Base-by-base conservation (phyloP, 2,329 filamentous ascomycete genomes). In the Zymoseptoria pseudotritici region DNA sequence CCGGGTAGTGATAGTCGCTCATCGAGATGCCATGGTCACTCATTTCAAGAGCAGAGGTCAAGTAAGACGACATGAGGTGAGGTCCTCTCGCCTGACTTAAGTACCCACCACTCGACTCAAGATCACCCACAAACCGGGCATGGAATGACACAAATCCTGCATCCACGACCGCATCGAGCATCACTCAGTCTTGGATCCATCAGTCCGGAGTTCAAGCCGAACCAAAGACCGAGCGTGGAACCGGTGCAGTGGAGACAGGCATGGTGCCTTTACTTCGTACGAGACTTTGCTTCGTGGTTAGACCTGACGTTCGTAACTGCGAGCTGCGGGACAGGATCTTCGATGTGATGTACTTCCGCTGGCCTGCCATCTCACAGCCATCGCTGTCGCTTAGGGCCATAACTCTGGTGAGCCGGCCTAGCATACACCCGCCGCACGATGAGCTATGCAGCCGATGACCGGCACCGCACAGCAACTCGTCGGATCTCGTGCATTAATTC, bases 401-500 rank as follows among this genome's bases (percentile, higher is more conserved):
- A 3, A 13, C 31, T 11, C 31, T 36, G 31, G 31, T 36, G 10
- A 13, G 13, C 8, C 13, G 31, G 13, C 31, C 9, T 4, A 10
- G 10, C n/a, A n/a, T n/a, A n/a, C n/a, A n/a, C n/a, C n/a, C 4
- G 13, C 13, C 3, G 10, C 31, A 13, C 31, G 13, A 13, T 36
- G 13, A 3, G 1, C 13, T 13, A 46, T 17, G 36, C 36, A 2
- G 0, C 2, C 17, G 36, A n/a, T 7, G 36, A 46, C 36, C 36
- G 13, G 13, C 5, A 46, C 36, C 36, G 13, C 36, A 17, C 13
- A 4, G 36, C 36, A 13, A 46, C 36, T 1, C 36, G 36, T 3
- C 4, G 36, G 36, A 53, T 29, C 19, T 53, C 52, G 22, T 29
- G 20, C 42, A 79, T 70, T 22, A 79, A 63, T 54, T 79, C 77